Evolutionary conservation across 1,139 yeast species (phyloP).

Genomic region (Saccharomyces hybrid): DNA sequence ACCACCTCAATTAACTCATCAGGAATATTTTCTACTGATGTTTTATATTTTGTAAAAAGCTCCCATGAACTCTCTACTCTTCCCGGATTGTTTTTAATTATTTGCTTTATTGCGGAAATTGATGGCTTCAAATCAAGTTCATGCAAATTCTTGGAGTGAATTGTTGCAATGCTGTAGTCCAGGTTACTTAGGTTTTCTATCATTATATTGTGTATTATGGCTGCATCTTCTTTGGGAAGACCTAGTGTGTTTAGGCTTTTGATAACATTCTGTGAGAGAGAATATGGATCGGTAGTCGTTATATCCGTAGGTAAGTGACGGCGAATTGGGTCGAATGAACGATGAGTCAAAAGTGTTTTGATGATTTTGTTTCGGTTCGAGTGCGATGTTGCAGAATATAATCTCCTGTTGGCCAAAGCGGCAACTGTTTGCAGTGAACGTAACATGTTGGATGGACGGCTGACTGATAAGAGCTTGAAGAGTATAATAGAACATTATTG

Average conservation of each 20-base stretch:
- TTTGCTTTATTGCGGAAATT: not conserved
- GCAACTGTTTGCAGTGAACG: not conserved
- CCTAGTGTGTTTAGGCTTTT: constrained; percentile 7
- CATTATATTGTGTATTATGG: constrained; percentile 20
- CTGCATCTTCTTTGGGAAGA: constrained; percentile 10
- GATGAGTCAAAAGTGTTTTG: constrained; percentile 10
- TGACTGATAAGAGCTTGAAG: not conserved
- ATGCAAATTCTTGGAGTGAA: constrained; percentile 17
- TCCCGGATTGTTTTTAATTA: constrained; percentile 25
- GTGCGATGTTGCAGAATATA: not conserved
- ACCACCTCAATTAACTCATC: constrained; percentile 16
- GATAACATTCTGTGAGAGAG: constrained; percentile 13
- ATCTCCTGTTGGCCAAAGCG: not conserved
- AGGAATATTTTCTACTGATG: constrained; percentile 7
- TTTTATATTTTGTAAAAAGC: constrained; percentile 12
- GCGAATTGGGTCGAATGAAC: constrained; percentile 15
- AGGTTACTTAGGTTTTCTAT: constrained; percentile 22
- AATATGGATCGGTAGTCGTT: constrained; percentile 15
- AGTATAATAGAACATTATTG: too few species aligned
- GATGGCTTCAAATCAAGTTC: constrained; percentile 4
- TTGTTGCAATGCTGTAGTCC: constrained; percentile 26
- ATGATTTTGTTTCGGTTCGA: not conserved
- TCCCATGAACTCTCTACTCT: constrained; percentile 29
- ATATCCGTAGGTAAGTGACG: constrained; percentile 6
- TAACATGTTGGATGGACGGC: not conserved